A percentile compares a stretch with the other conserved stretches of the same genome.
Evolutionary conservation across 108 stramenopile species (phyloP).

Genomic region (Mayamaea pseudoterrestris): DNA sequence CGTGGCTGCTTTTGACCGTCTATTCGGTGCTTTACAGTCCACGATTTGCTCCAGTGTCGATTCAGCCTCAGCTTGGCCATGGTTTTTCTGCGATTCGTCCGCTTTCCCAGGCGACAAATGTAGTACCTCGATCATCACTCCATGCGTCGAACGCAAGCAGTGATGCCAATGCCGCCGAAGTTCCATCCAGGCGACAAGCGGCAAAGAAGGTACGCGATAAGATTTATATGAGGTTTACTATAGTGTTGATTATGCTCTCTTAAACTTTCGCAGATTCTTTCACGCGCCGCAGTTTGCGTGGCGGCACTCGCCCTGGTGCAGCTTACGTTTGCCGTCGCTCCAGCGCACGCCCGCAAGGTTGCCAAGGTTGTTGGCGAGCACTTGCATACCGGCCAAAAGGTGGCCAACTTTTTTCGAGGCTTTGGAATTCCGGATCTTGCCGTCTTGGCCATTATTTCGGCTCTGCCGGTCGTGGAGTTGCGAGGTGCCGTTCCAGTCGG

Average conservation of each 20-base stretch:
- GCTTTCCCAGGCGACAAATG: too few relatives aligned
- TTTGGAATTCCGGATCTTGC: slow-evolving; percentile 82
- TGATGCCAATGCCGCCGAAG: too few relatives aligned
- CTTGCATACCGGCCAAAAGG: slow-evolving; percentile 73
- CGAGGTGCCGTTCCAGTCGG: slow-evolving; percentile 87
- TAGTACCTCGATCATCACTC: too few relatives aligned
- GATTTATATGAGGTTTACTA: not conserved
- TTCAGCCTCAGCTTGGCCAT: too few relatives aligned
- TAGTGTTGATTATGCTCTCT: not conserved
- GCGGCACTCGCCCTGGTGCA: slow-evolving; percentile 1
- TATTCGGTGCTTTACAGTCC: too few relatives aligned
- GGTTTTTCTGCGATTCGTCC: too few relatives aligned
- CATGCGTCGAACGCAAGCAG: too few relatives aligned
- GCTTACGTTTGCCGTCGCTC: slow-evolving; percentile 15
- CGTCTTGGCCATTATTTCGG: slow-evolving; percentile 81
- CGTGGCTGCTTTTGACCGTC: too few relatives aligned
- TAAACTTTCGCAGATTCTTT: not conserved
- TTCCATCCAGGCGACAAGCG: not conserved
- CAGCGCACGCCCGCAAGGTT: slow-evolving; percentile 28
- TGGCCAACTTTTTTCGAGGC: slow-evolving; percentile 68
- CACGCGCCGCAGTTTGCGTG: not conserved
- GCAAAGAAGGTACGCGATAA: not conserved
- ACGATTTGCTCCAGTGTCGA: too few relatives aligned
- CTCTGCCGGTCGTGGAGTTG: slow-evolving; percentile 90
- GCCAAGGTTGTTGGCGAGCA: slow-evolving; percentile 33